A percentile compares a stretch with the other conserved stretches of the same genome.
Evolutionary conservation across 768 basidiomycete species (phyloP).

Genomic region (Sutorius australiensis): DNA sequence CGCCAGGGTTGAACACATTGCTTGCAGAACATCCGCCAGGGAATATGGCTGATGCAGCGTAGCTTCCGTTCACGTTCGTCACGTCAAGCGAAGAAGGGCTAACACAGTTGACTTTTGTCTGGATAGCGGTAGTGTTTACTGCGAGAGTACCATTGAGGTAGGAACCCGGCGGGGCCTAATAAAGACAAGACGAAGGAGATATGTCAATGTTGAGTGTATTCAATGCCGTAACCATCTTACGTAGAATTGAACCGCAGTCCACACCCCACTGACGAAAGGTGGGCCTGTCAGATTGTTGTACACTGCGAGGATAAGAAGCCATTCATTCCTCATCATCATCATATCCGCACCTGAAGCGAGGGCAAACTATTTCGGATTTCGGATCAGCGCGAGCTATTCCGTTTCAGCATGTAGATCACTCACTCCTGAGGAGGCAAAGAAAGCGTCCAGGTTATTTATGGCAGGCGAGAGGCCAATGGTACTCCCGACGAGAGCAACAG

Average conservation of each 20-base stretch:
- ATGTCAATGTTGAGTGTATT: not conserved
- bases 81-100: slow-evolving; percentile 33
- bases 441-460: slow-evolving; percentile 44
- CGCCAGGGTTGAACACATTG: slow-evolving; percentile 36
- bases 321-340: not conserved
- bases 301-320: slow-evolving; percentile 14
- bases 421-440: slow-evolving; percentile 59
- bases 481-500: slow-evolving; percentile 39
- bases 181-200: not conserved
- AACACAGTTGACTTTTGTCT: slow-evolving; percentile 46
- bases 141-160: slow-evolving; percentile 51
- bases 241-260: slow-evolving; percentile 53
- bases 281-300: slow-evolving; percentile 49
- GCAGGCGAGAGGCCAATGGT: slow-evolving; percentile 44
- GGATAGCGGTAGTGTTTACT: slow-evolving; percentile 48
- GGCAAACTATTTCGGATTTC: slow-evolving; percentile 35
- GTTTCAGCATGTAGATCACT: slow-evolving; percentile 14
- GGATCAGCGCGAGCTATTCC: slow-evolving; percentile 8
- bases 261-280: slow-evolving; percentile 48
- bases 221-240: slow-evolving; percentile 30
- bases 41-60: slow-evolving; percentile 44
- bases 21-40: slow-evolving; percentile 42
- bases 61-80: slow-evolving; percentile 21
- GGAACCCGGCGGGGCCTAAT: slow-evolving; percentile 40
- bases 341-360: slow-evolving; percentile 25